Conservation (phyloP, 139 green algal genomes). For the Chlamydomonas urium region DNA sequence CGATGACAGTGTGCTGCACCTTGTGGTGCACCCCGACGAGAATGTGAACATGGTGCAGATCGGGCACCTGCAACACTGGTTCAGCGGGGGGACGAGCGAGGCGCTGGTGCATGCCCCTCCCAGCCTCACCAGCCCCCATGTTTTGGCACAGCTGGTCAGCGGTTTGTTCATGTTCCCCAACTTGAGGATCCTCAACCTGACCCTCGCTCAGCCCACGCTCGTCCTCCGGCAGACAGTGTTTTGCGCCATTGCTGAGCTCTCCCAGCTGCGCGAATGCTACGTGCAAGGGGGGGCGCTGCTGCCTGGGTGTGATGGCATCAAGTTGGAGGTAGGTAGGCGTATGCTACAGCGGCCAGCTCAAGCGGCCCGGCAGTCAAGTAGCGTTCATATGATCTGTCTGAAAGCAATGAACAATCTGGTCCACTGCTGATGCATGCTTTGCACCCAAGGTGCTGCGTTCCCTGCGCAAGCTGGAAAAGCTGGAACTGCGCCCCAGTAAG, state of each 20-base stretch:
- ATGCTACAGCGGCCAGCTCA: background rate
- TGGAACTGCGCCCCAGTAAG: background rate
- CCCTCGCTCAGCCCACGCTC: too few relatives aligned
- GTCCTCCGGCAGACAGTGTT: background rate
- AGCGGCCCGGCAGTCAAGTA: background rate
- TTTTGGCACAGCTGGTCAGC: too few relatives aligned
- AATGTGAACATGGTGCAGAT: constrained; percentile 9
- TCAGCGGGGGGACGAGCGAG: too few relatives aligned
- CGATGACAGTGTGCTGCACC: too few relatives aligned
- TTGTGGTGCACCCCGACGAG: background rate
- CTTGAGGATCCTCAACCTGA: too few relatives aligned
- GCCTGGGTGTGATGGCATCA: background rate
- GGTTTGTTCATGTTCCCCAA: too few relatives aligned
- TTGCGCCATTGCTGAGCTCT: background rate
- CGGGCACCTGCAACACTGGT: constrained; percentile 2
- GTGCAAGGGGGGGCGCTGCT: background rate
- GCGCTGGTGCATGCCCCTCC: too few relatives aligned
- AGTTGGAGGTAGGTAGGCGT: background rate
- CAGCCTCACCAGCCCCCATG: too few relatives aligned
- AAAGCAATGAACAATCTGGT: too few relatives aligned
- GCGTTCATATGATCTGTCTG: background rate
- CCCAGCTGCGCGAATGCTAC: background rate
- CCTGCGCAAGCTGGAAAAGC: background rate
- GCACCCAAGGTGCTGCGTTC: background rate
- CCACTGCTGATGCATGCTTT: background rate